A percentile compares a stretch with the other conserved stretches of the same genome.
Evolutionary conservation across 2,329 filamentous ascomycete species (phyloP).

Genomic region (Torrubiella hemipterigena): DNA sequence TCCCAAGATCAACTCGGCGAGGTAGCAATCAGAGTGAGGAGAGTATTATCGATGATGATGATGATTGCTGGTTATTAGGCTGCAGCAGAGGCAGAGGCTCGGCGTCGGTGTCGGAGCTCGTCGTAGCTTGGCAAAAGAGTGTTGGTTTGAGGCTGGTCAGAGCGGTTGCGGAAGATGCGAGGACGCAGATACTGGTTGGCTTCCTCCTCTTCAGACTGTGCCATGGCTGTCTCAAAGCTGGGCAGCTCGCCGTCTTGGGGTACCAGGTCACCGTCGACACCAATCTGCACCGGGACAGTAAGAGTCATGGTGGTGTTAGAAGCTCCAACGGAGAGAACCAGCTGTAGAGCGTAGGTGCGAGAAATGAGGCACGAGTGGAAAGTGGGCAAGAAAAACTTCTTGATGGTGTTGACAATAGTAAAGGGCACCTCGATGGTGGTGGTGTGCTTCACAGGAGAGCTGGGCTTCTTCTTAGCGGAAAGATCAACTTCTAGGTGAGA

Average conservation of each 20-base stretch:
- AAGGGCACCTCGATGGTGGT: constrained; percentile 35
- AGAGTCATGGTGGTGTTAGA: constrained; percentile 31
- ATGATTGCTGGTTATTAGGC: not conserved
- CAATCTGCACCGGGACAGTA: constrained; percentile 38
- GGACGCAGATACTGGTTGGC: constrained; percentile 30
- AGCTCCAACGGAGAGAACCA: constrained; percentile 30
- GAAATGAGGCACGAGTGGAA: constrained; percentile 47
- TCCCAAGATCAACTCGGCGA: too few species aligned
- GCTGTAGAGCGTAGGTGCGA: constrained; percentile 39
- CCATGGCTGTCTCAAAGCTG: constrained; percentile 36
- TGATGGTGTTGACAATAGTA: constrained; percentile 30
- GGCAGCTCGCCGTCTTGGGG: constrained; percentile 25
- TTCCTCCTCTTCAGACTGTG: constrained; percentile 27
- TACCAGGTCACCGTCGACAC: constrained; percentile 25
- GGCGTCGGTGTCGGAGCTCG: constrained; percentile 16
- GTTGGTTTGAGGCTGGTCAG: constrained; percentile 17
- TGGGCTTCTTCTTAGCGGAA: constrained; percentile 14
- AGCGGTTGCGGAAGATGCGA: constrained; percentile 23
- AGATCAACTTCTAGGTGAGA: constrained; percentile 21
- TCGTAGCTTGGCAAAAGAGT: constrained; percentile 27
- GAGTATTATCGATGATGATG: not conserved
- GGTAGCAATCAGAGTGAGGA: too few species aligned
- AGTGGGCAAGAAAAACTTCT: constrained; percentile 40
- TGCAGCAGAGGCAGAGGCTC: constrained; percentile 13
- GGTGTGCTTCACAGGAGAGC: constrained; percentile 25